Percentiles rank a stretch among this genome's conserved stretches.
Evolutionary conservation across 2,329 filamentous ascomycete genomes (phyloP).

Genomic region (Colletotrichum nymphaeae): DNA sequence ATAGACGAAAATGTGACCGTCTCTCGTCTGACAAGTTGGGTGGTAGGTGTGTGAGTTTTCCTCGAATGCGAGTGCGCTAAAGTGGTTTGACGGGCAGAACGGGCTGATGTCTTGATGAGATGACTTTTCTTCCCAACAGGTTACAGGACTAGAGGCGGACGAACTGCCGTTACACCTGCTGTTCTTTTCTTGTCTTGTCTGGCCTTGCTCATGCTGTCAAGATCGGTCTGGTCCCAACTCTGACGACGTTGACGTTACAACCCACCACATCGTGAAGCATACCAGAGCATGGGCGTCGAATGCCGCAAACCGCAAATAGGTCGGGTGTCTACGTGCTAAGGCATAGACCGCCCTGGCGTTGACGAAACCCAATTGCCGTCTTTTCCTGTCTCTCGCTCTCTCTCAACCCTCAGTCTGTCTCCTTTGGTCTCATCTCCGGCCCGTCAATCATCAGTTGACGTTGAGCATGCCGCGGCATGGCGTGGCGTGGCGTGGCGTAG

Average conservation of each 20-base stretch:
- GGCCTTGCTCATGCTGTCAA: slow-evolving; percentile 3
- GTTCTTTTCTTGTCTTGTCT: slow-evolving; percentile 11
- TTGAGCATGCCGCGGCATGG: slow-evolving; percentile 8
- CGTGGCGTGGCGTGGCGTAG: neutral
- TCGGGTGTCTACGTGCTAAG: neutral
- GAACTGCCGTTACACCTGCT: slow-evolving; percentile 22
- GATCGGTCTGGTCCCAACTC: neutral
- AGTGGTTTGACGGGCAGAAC: slow-evolving; percentile 5
- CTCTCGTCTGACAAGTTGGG: neutral
- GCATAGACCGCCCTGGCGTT: neutral
- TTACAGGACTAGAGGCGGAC: neutral
- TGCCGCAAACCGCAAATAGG: neutral
- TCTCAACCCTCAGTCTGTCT: neutral
- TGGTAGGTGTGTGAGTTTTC: neutral
- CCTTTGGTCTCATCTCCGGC: neutral
- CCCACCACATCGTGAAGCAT: neutral
- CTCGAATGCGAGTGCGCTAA: neutral
- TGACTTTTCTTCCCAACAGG: neutral
- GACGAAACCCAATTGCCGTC: slow-evolving; percentile 9
- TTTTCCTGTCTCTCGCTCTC: neutral
- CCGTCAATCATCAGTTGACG: slow-evolving; percentile 31
- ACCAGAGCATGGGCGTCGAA: neutral
- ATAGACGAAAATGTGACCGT: too few species aligned
- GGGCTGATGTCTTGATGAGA: slow-evolving; percentile 14
- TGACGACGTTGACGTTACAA: neutral